Conservation (phyloP, 192 early-diverging fungal genomes). For the Podila verticillata region DNA sequence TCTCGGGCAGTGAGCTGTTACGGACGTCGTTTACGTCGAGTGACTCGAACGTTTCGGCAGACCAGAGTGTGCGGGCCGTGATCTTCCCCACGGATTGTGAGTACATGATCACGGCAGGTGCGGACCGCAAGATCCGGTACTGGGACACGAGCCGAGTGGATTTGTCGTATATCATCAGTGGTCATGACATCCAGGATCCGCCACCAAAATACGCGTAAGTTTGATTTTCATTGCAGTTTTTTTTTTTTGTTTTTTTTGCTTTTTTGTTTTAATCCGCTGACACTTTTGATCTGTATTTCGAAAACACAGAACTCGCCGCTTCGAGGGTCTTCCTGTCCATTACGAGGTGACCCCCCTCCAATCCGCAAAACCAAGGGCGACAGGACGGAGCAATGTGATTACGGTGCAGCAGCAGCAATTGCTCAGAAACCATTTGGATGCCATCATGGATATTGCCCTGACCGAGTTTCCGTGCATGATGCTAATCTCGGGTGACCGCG, state of each 20-base stretch:
- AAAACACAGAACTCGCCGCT: slow-evolving; percentile 58
- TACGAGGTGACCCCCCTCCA: slow-evolving; percentile 63
- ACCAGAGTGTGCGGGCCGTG: slow-evolving; percentile 69
- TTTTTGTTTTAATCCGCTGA: neutral
- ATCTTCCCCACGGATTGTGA: slow-evolving; percentile 61
- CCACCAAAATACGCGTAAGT: slow-evolving; percentile 72
- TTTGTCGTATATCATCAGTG: slow-evolving; percentile 78
- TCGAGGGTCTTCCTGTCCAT: slow-evolving; percentile 65
- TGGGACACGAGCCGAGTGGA: slow-evolving; percentile 80
- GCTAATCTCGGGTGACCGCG: slow-evolving; percentile 78
- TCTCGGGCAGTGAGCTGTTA: slow-evolving; percentile 60
- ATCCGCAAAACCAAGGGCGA: slow-evolving; percentile 39
- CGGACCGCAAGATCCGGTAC: slow-evolving; percentile 88
- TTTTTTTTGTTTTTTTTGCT: neutral
- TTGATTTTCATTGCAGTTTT: neutral
- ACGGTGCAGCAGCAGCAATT: slow-evolving; percentile 64
- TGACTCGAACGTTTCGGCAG: slow-evolving; percentile 63
- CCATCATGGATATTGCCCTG: slow-evolving; percentile 73
- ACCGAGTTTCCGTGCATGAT: slow-evolving; percentile 79
- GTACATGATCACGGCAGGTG: slow-evolving; percentile 81
- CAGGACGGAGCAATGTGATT: slow-evolving; percentile 51
- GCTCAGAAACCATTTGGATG: slow-evolving; percentile 75
- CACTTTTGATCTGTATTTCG: neutral
- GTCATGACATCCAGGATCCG: slow-evolving; percentile 63
- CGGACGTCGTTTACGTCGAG: slow-evolving; percentile 65